Evolutionary conservation across 768 basidiomycete species (phyloP).

Genomic region (Auricularia cornea): DNA sequence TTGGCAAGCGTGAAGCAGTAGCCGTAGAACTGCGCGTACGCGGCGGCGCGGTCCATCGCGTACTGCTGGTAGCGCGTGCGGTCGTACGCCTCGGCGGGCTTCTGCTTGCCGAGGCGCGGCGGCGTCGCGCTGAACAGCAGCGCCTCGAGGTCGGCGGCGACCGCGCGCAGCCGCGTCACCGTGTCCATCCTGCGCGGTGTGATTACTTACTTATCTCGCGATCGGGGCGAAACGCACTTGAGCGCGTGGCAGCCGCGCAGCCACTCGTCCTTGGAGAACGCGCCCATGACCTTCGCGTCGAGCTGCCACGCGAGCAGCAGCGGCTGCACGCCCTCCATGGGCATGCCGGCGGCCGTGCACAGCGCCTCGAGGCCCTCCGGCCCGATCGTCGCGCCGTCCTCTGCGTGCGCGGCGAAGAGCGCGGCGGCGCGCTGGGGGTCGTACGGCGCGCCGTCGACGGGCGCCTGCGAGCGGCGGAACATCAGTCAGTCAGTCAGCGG

Average conservation of each 20-base stretch:
- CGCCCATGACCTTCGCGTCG: conserved; percentile 62
- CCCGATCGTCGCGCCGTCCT: conserved; percentile 57
- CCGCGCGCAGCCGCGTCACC: conserved; percentile 38
- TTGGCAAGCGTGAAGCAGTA: conserved; percentile 69
- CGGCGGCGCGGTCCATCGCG: conserved; percentile 37
- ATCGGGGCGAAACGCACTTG: conserved; percentile 29
- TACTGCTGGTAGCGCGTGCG: conserved; percentile 42
- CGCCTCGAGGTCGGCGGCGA: conserved; percentile 52
- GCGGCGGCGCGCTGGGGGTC: conserved; percentile 38
- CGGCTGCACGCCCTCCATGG: conserved; percentile 65
- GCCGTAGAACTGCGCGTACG: conserved; percentile 57
- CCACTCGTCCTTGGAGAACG: conserved; percentile 65
- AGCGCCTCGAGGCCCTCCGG: conserved; percentile 65
- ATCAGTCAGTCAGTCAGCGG: too few species aligned
- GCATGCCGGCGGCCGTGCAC: conserved; percentile 60
- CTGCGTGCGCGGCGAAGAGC: conserved; percentile 57
- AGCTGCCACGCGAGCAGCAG: conserved; percentile 73
- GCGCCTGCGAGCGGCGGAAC: not conserved
- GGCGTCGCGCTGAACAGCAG: conserved; percentile 45
- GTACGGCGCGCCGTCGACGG: conserved; percentile 29
- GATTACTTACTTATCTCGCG: not conserved
- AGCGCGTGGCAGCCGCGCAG: conserved; percentile 40
- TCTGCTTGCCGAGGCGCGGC: conserved; percentile 25
- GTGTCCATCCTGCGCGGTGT: conserved; percentile 38
- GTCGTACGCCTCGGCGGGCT: conserved; percentile 45